Evolutionary conservation across 805 yeast genomes (phyloP), one percentile per base, ranked within the genome.

Genomic region (Candida gorgasii): DNA sequence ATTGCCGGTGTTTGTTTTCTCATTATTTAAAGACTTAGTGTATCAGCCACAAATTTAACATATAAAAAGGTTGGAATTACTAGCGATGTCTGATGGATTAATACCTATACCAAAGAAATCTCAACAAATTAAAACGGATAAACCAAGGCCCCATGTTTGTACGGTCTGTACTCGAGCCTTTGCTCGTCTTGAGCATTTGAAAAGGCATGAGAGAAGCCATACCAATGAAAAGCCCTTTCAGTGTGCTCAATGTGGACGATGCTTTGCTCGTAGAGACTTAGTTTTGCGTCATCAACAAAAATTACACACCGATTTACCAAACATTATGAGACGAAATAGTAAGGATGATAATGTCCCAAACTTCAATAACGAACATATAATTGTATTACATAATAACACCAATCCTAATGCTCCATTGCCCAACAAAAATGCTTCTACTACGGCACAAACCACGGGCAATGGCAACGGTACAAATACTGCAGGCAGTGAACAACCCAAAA

Each of bases 201-300:
- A 87, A 62, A 81, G 99, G 44, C 99, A 92, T 59, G 95, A 89
- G 54, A 72, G 97, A 30, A 84, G 95, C 0, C 99, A 92, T 61
- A 92, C 99, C 8, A 88, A 90, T 61, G 97, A 90, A 63, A 89
- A 89, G 60, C 98, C 98, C 1, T 92, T 85, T 67, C 93, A 88
- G 59, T 92, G 99, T 66, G 95, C 95, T 2, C 90, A 90, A 7
- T 92, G 98, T 64, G 97, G 96, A 24, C 80, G 98, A 38, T 86
- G 96, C 58, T 92, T 93, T 68, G 97, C 98, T 4, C 73, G 99
- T 43, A 70, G 97, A 43, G 92, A 86, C 59, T 72, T 86, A 58
- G 89, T 93, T 20, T 73, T 93, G 42, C 77, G 99, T 46, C 99
- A 93, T 69, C 96, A 89, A 67, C 97, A 89, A 65, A 93, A 93